Conservation (phyloP, 306 rosid species). For the Ochetophila trinervis region DNA sequence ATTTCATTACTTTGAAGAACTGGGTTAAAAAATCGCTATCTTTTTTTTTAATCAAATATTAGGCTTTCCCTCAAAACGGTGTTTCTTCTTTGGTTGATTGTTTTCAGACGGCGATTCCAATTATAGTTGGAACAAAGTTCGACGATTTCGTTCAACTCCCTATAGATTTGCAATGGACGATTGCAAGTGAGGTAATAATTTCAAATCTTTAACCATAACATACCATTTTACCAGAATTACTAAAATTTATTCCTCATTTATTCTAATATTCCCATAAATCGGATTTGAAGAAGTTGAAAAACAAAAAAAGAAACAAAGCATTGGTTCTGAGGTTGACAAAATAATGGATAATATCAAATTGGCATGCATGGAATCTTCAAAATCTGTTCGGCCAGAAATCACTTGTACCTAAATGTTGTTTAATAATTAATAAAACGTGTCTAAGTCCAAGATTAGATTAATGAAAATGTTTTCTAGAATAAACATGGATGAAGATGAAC, state of each 20-base stretch:
- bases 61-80: background rate
- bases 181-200: conserved; percentile 72
- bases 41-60: background rate
- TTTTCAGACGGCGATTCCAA: conserved; percentile 82
- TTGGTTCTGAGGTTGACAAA: no score
- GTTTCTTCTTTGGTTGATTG: background rate
- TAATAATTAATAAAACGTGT: background rate
- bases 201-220: background rate
- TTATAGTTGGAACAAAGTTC: conserved; percentile 86
- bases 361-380: background rate
- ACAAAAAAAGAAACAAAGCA: no score
- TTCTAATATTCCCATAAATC: no score
- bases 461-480: background rate
- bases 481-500: background rate
- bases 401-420: background rate
- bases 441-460: background rate
- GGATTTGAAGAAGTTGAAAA: no score
- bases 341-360: background rate
- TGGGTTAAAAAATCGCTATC: no score
- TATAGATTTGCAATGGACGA: conserved; percentile 91
- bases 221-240: background rate
- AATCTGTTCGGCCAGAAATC: background rate
- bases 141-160: conserved; percentile 99
- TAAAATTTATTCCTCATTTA: no score
- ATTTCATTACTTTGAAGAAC: background rate